Conservation (phyloP, 1,284 basidiomycete genomes). For the Cryptococcus maquisensis region DNA sequence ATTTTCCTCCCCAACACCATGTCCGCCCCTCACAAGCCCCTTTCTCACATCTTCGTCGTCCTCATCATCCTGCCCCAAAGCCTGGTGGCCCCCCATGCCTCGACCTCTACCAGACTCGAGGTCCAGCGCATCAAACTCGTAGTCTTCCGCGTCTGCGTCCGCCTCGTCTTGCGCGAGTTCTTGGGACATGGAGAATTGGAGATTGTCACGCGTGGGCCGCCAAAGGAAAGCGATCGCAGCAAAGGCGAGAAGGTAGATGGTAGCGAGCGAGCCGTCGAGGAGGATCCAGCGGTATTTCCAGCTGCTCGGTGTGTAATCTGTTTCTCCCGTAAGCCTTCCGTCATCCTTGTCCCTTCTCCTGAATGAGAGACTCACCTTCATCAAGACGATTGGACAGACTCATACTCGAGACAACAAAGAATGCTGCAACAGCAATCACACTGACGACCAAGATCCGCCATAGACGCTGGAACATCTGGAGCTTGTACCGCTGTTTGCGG, state of each 20-base stretch:
- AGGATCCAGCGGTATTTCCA: constrained; percentile 95
- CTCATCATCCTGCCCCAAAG: constrained; percentile 52
- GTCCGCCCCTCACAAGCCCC: constrained; percentile 17
- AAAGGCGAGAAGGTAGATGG: constrained; percentile 80
- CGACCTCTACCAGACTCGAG: constrained; percentile 43
- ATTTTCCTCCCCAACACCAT: constrained; percentile 60
- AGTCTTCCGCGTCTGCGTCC: constrained; percentile 87
- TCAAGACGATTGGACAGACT: constrained; percentile 84
- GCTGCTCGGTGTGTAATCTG: constrained; percentile 88
- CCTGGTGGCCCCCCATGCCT: constrained; percentile 19
- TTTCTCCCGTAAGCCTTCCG: background rate
- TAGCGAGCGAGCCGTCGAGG: constrained; percentile 88
- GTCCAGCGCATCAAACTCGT: constrained; percentile 74
- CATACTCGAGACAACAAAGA: constrained; percentile 89
- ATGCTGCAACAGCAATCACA: constrained; percentile 75
- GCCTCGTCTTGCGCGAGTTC: constrained; percentile 67
- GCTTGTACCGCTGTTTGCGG: constrained; percentile 81
- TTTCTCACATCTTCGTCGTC: constrained; percentile 40
- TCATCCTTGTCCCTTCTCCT: background rate
- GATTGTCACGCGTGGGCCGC: constrained; percentile 88
- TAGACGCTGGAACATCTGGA: constrained; percentile 78
- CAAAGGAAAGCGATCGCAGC: constrained; percentile 81
- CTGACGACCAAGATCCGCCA: constrained; percentile 82
- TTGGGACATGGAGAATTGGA: constrained; percentile 62
- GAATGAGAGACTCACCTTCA: constrained; percentile 59